Evolutionary conservation across 768 basidiomycete species (phyloP).

Genomic region (Kwoniella mangroviensis): DNA sequence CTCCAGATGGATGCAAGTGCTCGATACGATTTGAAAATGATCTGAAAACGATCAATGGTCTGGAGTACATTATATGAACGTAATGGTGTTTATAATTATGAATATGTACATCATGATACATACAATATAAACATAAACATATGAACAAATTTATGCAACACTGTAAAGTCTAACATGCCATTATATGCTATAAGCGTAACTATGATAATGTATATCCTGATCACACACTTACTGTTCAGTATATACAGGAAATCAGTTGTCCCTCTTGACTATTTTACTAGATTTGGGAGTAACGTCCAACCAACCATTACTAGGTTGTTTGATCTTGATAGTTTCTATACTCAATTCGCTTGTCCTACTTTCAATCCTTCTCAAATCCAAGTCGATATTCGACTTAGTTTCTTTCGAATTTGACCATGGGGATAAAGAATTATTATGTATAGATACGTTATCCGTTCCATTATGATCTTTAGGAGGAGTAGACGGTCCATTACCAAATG

Average conservation of each 20-base stretch:
- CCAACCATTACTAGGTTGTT: slow-evolving; percentile 6
- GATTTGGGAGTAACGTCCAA: slow-evolving; percentile 22
- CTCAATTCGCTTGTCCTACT: slow-evolving; percentile 19
- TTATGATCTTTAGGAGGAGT: slow-evolving; percentile 13
- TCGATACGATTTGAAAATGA: too few relatives aligned
- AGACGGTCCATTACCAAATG: slow-evolving; percentile 7
- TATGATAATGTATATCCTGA: not conserved
- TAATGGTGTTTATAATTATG: too few relatives aligned
- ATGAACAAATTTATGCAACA: not conserved
- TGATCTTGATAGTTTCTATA: slow-evolving; percentile 24
- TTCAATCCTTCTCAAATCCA: slow-evolving; percentile 15
- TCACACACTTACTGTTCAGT: not conserved
- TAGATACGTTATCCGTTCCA: not conserved
- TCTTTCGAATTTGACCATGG: not conserved
- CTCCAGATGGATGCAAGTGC: not conserved
- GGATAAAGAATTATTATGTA: not conserved
- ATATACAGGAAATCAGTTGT: not conserved
- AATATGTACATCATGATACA: not conserved
- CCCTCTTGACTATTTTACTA: slow-evolving; percentile 7
- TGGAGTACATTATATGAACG: too few relatives aligned
- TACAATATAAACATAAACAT: not conserved
- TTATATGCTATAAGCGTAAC: not conserved
- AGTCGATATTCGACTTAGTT: not conserved
- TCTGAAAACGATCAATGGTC: too few relatives aligned
- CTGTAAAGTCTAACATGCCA: not conserved